Conservation (phyloP, 306 rosid species). For the Vigna angularis region DNA sequence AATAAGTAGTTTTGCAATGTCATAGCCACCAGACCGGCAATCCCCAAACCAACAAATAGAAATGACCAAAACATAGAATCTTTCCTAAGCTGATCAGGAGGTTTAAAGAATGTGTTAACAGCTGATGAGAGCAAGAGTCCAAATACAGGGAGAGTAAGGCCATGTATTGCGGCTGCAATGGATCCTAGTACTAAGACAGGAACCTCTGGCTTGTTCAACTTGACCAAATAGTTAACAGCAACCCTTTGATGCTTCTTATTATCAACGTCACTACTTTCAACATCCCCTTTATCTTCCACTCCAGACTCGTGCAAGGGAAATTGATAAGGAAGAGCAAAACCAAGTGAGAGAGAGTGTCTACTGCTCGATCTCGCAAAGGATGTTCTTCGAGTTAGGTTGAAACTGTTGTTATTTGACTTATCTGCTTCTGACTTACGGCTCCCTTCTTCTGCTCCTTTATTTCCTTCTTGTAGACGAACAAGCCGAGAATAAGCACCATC, state of each 20-base stretch:
- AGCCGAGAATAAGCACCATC: conserved; percentile 88
- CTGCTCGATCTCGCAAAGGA: conserved; percentile 44
- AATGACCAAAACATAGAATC: conserved; percentile 74
- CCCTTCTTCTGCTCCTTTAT: conserved; percentile 37
- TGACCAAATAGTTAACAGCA: conserved; percentile 61
- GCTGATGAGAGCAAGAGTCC: conserved; percentile 79
- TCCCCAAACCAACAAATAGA: conserved; percentile 66
- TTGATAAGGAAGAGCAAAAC: conserved; percentile 46
- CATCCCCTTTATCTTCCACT: conserved; percentile 17
- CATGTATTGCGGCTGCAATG: conserved; percentile 66
- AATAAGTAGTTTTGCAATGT: conserved; percentile 68
- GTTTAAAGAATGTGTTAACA: conserved; percentile 65
- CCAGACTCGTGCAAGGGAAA: conserved; percentile 26
- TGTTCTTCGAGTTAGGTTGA: conserved; percentile 37
- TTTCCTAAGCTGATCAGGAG: conserved; percentile 53
- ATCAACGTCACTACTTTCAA: conserved; percentile 15
- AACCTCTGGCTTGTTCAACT: conserved; percentile 75
- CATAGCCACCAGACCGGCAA: conserved; percentile 39
- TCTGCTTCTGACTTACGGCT: conserved; percentile 34
- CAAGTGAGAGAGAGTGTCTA: conserved; percentile 46
- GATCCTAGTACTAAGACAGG: conserved; percentile 68
- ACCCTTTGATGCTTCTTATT: conserved; percentile 38
- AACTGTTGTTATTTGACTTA: conserved; percentile 35
- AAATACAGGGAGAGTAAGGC: conserved; percentile 70
- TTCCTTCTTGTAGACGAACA: conserved; percentile 74